phyloP scores from a whole-genome alignment of 2,329 filamentous ascomycete species.

The Talaromyces marneffei region DNA sequence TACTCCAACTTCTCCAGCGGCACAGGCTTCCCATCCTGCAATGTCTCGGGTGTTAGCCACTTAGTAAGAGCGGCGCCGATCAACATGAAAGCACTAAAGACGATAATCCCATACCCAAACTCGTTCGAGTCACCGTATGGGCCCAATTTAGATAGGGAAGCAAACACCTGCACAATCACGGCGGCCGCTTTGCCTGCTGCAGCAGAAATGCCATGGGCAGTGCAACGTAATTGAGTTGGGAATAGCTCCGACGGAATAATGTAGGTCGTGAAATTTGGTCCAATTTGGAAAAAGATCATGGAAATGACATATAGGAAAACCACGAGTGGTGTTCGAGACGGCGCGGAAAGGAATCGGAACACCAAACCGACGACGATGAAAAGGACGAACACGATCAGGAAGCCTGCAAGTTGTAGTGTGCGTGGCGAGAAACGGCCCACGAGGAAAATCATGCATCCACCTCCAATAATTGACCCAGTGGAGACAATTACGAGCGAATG shows the following conservation, averaged over 20 bases:
- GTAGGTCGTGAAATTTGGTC: constrained; percentile 57
- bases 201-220: constrained; percentile 57
- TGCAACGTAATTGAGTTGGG: constrained; percentile 55
- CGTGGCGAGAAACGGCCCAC: constrained; percentile 16
- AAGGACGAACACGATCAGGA: constrained; percentile 9
- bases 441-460: constrained; percentile 16
- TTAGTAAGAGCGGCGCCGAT: constrained; percentile 14
- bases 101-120: constrained; percentile 16
- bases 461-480: constrained; percentile 16
- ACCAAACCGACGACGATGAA: constrained; percentile 11
- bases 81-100: constrained; percentile 17
- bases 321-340: constrained; percentile 9
- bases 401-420: constrained; percentile 8
- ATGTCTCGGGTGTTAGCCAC: constrained; percentile 15
- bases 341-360: constrained; percentile 21
- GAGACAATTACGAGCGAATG: constrained; percentile 19
- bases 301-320: constrained; percentile 21
- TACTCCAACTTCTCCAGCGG: constrained; percentile 18
- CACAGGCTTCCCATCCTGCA: constrained; percentile 13
- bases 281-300: constrained; percentile 25
- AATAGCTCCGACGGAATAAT: constrained; percentile 59
- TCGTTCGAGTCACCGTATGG: not conserved
- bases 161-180: constrained; percentile 28
- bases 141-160: constrained; percentile 1
- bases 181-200: constrained; percentile 56